These are phyloP conservation scores for Furcasterigmium sp. DNA, from an alignment of 2,329 filamentous ascomycete species.

Conservation along the genomic window DNA sequence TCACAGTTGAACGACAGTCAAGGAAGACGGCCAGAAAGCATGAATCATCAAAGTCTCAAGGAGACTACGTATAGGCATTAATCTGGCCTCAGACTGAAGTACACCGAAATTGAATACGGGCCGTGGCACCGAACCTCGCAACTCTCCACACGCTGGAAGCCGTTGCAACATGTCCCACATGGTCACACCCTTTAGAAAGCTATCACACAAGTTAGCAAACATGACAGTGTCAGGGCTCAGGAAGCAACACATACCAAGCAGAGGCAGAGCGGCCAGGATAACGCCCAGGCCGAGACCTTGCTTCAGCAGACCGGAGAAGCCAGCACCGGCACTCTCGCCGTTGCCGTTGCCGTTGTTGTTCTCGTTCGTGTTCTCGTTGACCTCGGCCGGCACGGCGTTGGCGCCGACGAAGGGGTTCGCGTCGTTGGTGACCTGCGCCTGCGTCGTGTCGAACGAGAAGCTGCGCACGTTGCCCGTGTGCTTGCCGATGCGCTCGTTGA, in stretches of 20 bases:
- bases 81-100: no score
- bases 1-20: no score
- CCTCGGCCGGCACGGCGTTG: neutral
- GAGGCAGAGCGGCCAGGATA: neutral
- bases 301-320: neutral
- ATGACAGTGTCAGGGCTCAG: no score
- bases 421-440: conserved; percentile 39
- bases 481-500: conserved; percentile 30
- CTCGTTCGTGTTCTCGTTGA: neutral
- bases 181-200: no score
- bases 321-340: conserved; percentile 10
- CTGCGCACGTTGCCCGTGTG: conserved; percentile 36
- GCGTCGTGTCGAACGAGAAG: conserved; percentile 43
- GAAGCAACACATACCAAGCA: neutral
- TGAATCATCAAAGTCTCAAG: no score
- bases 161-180: no score
- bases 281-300: neutral
- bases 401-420: conserved; percentile 43
- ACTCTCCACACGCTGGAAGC: no score
- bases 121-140: no score
- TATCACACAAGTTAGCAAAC: no score
- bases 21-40: no score
- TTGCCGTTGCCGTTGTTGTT: conserved; percentile 5
- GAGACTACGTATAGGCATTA: no score
- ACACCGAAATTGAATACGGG: no score